These are phyloP conservation scores for Ustilago vetiveriae DNA, from an alignment of 1,284 basidiomycete species.

Conservation along the genomic window DNA sequence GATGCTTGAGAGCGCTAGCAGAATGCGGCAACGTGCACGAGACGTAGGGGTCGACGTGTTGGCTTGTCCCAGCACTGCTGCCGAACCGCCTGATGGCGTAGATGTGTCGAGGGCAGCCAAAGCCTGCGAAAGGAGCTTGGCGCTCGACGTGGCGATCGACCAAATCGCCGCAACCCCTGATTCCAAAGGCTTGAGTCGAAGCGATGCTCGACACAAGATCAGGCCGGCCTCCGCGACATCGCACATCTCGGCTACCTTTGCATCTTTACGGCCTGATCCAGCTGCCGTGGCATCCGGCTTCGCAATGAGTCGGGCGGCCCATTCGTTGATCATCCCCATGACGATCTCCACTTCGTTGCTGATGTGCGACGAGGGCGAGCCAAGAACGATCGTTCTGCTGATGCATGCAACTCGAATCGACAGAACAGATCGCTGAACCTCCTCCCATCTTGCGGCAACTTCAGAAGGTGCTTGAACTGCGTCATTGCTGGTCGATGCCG, in stretches of 20 bases:
- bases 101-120: constrained; percentile 45
- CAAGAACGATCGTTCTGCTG: constrained; percentile 18
- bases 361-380: neutral
- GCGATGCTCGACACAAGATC: constrained; percentile 21
- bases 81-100: constrained; percentile 14
- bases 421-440: constrained; percentile 21
- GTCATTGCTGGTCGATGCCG: constrained; percentile 7
- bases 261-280: neutral
- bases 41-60: constrained; percentile 52
- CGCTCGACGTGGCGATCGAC: constrained; percentile 29
- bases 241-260: constrained; percentile 31
- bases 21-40: constrained; percentile 38
- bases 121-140: constrained; percentile 40
- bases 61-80: constrained; percentile 43
- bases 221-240: constrained; percentile 43
- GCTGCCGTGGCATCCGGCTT: constrained; percentile 1
- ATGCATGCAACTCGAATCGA: constrained; percentile 13
- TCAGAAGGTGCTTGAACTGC: constrained; percentile 12
- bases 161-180: constrained; percentile 26
- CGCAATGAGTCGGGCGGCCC: constrained; percentile 16
- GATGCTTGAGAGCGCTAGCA: constrained; percentile 27
- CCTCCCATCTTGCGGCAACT: constrained; percentile 19
- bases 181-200: constrained; percentile 15
- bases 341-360: constrained; percentile 15
- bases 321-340: constrained; percentile 18